Evolutionary conservation across 805 yeast species (phyloP).

Genomic region (Starmerella vaccinii): DNA sequence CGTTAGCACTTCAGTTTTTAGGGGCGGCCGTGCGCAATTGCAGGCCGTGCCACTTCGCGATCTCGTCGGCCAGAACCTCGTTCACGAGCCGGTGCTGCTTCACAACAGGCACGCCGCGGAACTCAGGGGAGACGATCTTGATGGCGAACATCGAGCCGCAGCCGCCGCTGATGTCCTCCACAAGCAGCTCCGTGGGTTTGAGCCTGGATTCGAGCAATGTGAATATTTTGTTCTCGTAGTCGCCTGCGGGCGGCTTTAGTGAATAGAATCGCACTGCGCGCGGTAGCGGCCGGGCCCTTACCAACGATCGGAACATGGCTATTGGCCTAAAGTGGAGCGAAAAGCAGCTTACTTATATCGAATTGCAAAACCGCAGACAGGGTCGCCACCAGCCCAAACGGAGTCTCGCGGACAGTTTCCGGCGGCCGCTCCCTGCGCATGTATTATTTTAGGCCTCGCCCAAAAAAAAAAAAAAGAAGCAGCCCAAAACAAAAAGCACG

Average conservation of each 20-base stretch:
- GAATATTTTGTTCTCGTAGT: conserved; percentile 54
- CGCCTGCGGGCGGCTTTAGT: conserved; percentile 16
- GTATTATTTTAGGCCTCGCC: too few species aligned
- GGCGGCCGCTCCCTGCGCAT: too few species aligned
- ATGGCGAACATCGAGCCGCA: conserved; percentile 98
- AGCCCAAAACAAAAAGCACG: too few species aligned
- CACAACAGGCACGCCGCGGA: conserved; percentile 71
- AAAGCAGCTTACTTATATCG: conserved; percentile 1
- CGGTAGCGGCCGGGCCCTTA: background rate
- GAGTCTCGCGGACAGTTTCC: too few species aligned
- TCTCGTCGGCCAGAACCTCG: conserved; percentile 68
- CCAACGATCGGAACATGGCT: background rate
- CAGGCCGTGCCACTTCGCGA: conserved; percentile 87
- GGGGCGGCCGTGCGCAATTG: conserved; percentile 65
- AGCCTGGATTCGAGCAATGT: conserved; percentile 46
- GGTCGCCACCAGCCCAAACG: background rate
- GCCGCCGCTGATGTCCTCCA: conserved; percentile 82
- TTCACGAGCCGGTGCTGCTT: conserved; percentile 91
- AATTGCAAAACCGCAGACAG: background rate
- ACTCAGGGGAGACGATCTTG: conserved; percentile 55
- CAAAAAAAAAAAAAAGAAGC: too few species aligned
- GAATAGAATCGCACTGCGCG: conserved; percentile 8
- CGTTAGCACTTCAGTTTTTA: conserved; percentile 6
- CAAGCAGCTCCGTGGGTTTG: conserved; percentile 52
- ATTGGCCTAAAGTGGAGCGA: background rate